Percentiles rank a stretch among this genome's conserved stretches.
phyloP scores from a whole-genome alignment of 768 basidiomycete genomes.

The Boletus reticuloceps region DNA sequence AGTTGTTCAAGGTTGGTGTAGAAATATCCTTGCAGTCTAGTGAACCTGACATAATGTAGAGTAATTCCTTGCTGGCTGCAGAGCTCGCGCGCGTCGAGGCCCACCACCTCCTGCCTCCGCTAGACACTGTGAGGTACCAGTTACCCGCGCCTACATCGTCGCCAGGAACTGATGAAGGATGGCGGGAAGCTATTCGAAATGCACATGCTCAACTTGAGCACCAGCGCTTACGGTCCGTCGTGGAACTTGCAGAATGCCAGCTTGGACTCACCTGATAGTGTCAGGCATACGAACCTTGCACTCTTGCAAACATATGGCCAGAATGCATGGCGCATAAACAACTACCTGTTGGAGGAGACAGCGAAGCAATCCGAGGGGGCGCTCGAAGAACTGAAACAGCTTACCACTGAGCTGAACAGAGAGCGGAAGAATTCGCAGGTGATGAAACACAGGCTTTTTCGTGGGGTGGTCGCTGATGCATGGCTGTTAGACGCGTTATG shows the following conservation, averaged over 20 bases:
- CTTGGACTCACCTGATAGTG: conserved; percentile 8
- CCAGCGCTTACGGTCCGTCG: conserved; percentile 68
- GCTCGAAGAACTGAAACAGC: conserved; percentile 73
- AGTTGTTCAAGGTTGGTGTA: conserved; percentile 63
- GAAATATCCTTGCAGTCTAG: neutral
- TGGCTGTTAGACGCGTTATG: conserved; percentile 61
- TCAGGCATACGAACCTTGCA: conserved; percentile 78
- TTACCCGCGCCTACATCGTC: conserved; percentile 63
- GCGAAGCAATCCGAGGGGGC: conserved; percentile 68
- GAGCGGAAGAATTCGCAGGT: conserved; percentile 87
- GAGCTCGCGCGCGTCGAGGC: conserved; percentile 76
- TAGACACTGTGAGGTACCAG: conserved; percentile 74
- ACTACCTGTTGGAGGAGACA: conserved; percentile 80
- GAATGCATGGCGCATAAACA: conserved; percentile 91
- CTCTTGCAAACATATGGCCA: conserved; percentile 83
- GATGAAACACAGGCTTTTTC: neutral
- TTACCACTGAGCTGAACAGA: conserved; percentile 84
- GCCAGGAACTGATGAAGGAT: conserved; percentile 71
- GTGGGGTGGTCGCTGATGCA: neutral
- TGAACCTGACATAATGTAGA: conserved; percentile 37
- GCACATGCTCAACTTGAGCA: conserved; percentile 84
- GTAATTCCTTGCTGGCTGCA: conserved; percentile 64
- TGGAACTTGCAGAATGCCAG: neutral
- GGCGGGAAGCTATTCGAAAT: conserved; percentile 72
- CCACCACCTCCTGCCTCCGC: conserved; percentile 57